Conservation (phyloP, 139 green algal genomes). For the Axilococcus clingmanii region DNA sequence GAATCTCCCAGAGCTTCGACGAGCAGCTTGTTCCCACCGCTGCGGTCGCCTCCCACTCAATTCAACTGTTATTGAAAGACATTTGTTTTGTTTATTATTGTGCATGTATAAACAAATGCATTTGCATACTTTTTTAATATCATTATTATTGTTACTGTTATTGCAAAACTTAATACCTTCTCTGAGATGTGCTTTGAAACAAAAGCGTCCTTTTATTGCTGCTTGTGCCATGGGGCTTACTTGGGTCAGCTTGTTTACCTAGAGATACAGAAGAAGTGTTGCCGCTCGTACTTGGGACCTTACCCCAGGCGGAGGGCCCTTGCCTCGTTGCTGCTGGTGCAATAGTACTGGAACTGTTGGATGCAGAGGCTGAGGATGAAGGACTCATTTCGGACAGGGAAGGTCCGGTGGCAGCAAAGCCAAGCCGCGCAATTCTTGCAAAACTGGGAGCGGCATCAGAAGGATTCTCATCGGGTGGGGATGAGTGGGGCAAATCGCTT, state of each 20-base stretch:
- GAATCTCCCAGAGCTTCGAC: not conserved
- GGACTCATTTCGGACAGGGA: constrained; percentile 20
- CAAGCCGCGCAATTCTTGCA: constrained; percentile 52
- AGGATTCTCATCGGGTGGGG: not conserved
- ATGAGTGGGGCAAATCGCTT: not conserved
- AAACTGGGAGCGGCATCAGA: constrained; percentile 27
- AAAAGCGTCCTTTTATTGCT: no score
- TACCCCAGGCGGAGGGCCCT: not conserved
- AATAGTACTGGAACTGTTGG: not conserved
- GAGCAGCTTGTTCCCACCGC: not conserved
- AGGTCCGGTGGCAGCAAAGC: constrained; percentile 62
- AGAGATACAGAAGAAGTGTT: not conserved
- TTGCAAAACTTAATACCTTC: no score
- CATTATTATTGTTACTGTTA: no score
- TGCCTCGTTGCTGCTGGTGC: not conserved
- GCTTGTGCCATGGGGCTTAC: no score
- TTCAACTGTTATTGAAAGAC: no score
- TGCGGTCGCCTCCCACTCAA: no score
- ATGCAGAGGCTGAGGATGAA: not conserved
- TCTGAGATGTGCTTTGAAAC: no score
- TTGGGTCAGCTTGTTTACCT: not conserved
- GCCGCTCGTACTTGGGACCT: not conserved
- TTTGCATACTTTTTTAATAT: no score
- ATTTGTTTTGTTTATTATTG: no score
- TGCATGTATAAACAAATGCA: no score